These are phyloP conservation scores for Sordariomycetes sp. DNA, from an alignment of 2,329 filamentous ascomycete genomes.

Conservation along the genomic window DNA sequence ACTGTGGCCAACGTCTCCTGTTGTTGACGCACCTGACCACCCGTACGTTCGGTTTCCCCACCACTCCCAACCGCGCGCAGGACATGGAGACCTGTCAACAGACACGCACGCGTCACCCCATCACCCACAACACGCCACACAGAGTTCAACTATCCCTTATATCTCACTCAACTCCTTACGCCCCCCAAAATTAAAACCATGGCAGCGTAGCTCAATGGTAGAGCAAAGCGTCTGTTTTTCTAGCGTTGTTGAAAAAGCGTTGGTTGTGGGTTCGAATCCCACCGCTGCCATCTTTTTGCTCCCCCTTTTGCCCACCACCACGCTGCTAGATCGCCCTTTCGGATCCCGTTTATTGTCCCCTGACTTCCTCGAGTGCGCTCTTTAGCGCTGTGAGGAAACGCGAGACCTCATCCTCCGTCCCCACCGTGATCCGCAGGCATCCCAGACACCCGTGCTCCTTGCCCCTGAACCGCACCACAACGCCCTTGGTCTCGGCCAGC, in stretches of 20 bases:
- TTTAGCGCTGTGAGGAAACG: constrained; percentile 63
- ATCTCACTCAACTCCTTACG: constrained; percentile 16
- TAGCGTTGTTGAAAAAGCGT: not conserved
- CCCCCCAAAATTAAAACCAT: not conserved
- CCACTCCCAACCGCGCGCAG: no score
- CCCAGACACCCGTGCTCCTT: constrained; percentile 85
- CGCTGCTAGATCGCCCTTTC: not conserved
- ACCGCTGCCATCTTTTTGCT: not conserved
- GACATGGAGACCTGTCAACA: constrained; percentile 37
- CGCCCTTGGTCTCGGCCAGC: constrained; percentile 75
- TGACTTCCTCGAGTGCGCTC: constrained; percentile 33
- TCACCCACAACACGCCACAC: no score
- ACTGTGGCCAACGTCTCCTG: no score
- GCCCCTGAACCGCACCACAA: constrained; percentile 88
- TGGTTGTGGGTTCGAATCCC: not conserved
- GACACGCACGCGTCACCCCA: no score
- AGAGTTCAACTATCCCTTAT: no score
- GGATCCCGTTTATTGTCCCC: not conserved
- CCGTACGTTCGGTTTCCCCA: no score
- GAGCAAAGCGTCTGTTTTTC: not conserved
- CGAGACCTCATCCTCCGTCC: constrained; percentile 77
- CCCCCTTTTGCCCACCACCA: not conserved
- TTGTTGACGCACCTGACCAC: no score
- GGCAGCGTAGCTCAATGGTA: not conserved
- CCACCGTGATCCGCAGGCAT: constrained; percentile 84